Evolutionary conservation across 805 yeast species (phyloP), one percentile per base, ranked within the genome.

Genomic region (Lachancea sp.): DNA sequence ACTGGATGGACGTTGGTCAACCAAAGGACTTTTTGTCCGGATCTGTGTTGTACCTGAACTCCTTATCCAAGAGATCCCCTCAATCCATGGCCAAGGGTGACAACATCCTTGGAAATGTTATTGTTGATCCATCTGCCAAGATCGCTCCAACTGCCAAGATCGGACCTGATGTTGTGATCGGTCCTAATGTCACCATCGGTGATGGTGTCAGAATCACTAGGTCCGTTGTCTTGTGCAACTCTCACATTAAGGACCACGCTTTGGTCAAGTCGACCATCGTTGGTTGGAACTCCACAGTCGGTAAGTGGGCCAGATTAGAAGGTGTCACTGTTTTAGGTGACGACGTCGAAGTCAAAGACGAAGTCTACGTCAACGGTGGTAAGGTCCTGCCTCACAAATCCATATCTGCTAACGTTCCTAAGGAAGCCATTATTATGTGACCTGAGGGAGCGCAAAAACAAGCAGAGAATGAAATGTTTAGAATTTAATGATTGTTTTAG

Each of bases 1-100:
- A 80, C 85, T 92, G 99, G 99, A 92, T 92, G 98, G 99, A 92
- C 69, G 97, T 92, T 55, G 99, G 99, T 69, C 99, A 92, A 76
- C 99, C 99, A 77, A 92, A 90, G 79, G 99, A 92, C 71, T 92
- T 88, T 81, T 71, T 92, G 52, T 80, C 96, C 45, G 99, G 99
- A 68, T 86, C 97, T 59, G 80, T 88, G 56, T 74, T 90, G 51
- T 92, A 89, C 77, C 76, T 92, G 67, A 75, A 83, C 65, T 82
- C 97, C 42, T 71, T 88, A 62, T 68, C 90, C 57, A 83, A 83
- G 78, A 86, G 81, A 70, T 63, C 70, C 54, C 84, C 96, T 49
- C 75, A 75, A 56, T 63, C 70, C 53, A 78, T 89, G 63, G 76
- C 80, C 46, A 61, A 76, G 36, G 90, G 78, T 64, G 76, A 74